A percentile compares a stretch with the other conserved stretches of the same genome.
Evolutionary conservation across 441 rosid species (phyloP).

Genomic region (Populus trichocarpa): DNA sequence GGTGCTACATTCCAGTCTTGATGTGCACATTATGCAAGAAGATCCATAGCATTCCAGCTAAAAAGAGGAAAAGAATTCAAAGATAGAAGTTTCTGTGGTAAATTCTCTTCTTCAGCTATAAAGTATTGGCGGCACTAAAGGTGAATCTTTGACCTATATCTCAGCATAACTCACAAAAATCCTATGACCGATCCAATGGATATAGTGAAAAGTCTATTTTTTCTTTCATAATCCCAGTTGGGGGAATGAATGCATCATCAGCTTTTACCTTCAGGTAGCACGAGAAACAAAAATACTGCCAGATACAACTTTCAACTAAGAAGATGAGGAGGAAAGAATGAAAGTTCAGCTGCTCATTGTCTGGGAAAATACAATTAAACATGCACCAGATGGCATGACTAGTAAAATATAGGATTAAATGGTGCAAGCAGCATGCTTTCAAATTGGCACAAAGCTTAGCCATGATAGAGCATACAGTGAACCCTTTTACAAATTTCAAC

Average conservation of each 20-base stretch:
- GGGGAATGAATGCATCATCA: neutral
- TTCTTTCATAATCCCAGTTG: neutral
- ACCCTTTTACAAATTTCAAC: neutral
- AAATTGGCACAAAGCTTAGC: neutral
- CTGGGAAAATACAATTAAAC: neutral
- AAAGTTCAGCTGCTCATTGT: neutral
- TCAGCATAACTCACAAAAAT: too few species aligned
- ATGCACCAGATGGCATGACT: neutral
- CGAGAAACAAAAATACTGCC: neutral
- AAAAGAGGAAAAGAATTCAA: neutral
- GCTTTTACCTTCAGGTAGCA: neutral
- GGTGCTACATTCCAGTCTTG: too few species aligned
- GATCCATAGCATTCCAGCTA: neutral
- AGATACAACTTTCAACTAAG: neutral
- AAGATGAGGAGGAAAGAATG: neutral
- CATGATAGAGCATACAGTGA: neutral
- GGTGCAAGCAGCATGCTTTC: neutral
- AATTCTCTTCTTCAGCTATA: neutral
- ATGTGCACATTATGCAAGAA: neutral
- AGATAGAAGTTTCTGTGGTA: neutral
- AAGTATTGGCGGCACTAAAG: too few species aligned
- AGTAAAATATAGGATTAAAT: neutral
- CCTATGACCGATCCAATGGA: neutral
- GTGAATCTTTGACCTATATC: too few species aligned
- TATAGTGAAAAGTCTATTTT: neutral